Evolutionary conservation across 768 basidiomycete genomes (phyloP), one percentile per base, ranked within the genome.

Genomic region (Lactifluus hygrophoroides): DNA sequence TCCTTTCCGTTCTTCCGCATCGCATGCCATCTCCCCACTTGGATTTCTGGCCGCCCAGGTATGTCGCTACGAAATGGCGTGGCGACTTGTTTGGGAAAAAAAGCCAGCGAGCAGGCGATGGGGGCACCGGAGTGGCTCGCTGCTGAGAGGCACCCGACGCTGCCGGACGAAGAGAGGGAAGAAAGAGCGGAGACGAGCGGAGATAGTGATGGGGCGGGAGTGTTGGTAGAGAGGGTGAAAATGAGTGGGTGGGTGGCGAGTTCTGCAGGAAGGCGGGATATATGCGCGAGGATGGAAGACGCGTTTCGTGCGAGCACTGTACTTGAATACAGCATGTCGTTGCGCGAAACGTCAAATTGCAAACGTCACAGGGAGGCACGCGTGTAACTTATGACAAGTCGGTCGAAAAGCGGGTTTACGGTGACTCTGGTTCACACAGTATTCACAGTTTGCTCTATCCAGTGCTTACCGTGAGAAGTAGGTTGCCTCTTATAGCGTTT

Each of bases 11-110:
- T 73, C 64, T 76, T 73, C 58, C 79, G 69, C 61, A 80, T 78
- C 17, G 84, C 76, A 66, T 86, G 84, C 85, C 84, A 84, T 46
- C 86, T 75, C 28, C 88, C 88, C 13, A 90, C 86, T 65, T 86
- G 84, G 2, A 77, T 69, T 16, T 79, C 72, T n/a, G 72, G 69
- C 47, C 73, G 73, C 11, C 88, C 87, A 1, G 79, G 77, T 53
- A 89, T 78, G 1, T 75, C 76, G 9, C 86, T 88, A n/a, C 77
- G 76, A 65, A 89, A 89, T 1, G 78, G 70, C 1, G 74, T 70
- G 11, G 77, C 77, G 8, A 66, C 51, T 0, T 69, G 58, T 2
- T 73, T 63, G 51, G 81, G 75, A 51, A 86, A 80, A 4, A 79
- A 66, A 0, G 81, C 84, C 9, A 88, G 66, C 23, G 84, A 81